phyloP scores from a whole-genome alignment of 1,284 basidiomycete genomes.

The Cutaneotrichosporon cutaneum region DNA sequence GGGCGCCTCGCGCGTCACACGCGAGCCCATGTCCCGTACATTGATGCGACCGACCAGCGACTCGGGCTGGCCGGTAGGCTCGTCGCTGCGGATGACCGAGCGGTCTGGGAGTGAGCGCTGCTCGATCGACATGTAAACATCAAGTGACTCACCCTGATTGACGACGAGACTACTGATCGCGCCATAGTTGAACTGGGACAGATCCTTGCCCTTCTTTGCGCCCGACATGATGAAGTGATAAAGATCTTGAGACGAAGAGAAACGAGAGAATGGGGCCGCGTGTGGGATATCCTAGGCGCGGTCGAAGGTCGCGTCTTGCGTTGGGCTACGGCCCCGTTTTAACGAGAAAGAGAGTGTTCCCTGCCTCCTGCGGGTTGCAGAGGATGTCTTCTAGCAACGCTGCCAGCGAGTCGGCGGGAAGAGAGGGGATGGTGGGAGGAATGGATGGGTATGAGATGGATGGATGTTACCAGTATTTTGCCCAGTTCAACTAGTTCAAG shows the following conservation, averaged over 20 bases:
- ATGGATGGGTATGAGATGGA: not conserved
- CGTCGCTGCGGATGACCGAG: slow-evolving; percentile 70
- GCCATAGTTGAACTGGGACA: slow-evolving; percentile 85
- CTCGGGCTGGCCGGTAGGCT: slow-evolving; percentile 94
- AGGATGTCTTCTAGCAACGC: not conserved
- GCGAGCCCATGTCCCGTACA: slow-evolving; percentile 88
- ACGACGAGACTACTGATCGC: slow-evolving; percentile 83
- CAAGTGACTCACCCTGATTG: slow-evolving; percentile 60
- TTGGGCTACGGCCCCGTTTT: not conserved
- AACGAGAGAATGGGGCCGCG: too few relatives aligned
- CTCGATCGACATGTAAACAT: not conserved
- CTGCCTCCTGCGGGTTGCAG: not conserved
- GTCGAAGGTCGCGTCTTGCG: not conserved
- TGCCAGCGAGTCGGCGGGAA: not conserved
- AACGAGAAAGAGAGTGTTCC: not conserved
- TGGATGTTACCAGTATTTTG: not conserved
- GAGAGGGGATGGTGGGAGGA: not conserved
- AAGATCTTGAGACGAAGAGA: not conserved
- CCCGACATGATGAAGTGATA: slow-evolving; percentile 43
- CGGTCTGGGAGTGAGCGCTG: slow-evolving; percentile 37
- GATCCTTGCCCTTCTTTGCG: slow-evolving; percentile 58
- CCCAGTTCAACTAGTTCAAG: not conserved
- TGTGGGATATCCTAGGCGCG: not conserved
- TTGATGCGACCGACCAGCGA: slow-evolving; percentile 89
- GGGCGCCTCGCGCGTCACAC: slow-evolving; percentile 75